These are phyloP conservation scores for Penicillium crustosum DNA, from an alignment of 2,329 filamentous ascomycete genomes.

Conservation along the genomic window DNA sequence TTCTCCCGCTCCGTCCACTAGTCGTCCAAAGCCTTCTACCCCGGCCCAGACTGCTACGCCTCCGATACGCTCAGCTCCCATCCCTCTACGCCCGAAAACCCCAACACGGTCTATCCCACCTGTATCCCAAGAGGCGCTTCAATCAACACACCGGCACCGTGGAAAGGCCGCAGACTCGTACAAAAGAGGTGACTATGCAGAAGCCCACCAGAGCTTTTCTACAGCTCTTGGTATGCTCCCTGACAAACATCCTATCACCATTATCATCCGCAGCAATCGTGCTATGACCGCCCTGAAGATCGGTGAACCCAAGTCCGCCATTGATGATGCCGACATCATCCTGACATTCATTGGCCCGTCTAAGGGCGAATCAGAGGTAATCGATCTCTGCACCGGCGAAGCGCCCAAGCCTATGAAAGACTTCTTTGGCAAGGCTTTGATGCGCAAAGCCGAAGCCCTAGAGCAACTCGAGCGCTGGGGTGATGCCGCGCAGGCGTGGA, in stretches of 20 bases:
- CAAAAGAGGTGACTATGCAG: slow-evolving; percentile 88
- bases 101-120: slow-evolving; percentile 58
- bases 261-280: slow-evolving; percentile 88
- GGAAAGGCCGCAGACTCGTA: slow-evolving; percentile 82
- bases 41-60: slow-evolving; percentile 40
- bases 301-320: slow-evolving; percentile 83
- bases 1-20: slow-evolving; percentile 30
- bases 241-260: slow-evolving; percentile 73
- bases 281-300: slow-evolving; percentile 88
- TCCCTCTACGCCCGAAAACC: slow-evolving; percentile 48
- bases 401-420: slow-evolving; percentile 83
- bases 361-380: slow-evolving; percentile 76
- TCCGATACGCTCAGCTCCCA: slow-evolving; percentile 47
- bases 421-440: slow-evolving; percentile 88
- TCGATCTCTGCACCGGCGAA: slow-evolving; percentile 65
- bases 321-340: slow-evolving; percentile 79
- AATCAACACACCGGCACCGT: slow-evolving; percentile 74
- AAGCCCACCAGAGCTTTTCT: slow-evolving; percentile 80
- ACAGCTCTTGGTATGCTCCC: slow-evolving; percentile 74
- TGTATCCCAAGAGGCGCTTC: slow-evolving; percentile 67
- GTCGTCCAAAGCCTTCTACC: slow-evolving; percentile 34
- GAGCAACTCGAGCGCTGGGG: slow-evolving; percentile 94
- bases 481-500: slow-evolving; percentile 80
- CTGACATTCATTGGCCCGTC: slow-evolving; percentile 75
- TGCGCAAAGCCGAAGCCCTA: slow-evolving; percentile 90